A percentile compares a stretch with the other conserved stretches of the same genome.
phyloP scores from a whole-genome alignment of 305 asterid species.

The Rubia balearica region DNA sequence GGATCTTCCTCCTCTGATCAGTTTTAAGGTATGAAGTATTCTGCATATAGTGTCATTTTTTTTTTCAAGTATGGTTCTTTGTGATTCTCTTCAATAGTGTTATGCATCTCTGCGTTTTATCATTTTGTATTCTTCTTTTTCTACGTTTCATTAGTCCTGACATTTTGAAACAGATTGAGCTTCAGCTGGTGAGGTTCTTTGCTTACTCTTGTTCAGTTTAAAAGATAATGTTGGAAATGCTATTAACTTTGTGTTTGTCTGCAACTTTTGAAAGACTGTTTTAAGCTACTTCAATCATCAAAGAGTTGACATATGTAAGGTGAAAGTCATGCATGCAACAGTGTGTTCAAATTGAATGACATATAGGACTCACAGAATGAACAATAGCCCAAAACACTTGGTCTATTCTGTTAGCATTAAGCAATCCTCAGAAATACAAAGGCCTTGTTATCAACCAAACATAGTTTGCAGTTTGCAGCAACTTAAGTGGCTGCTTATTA shows the following conservation, averaged over 20 bases:
- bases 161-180: background rate
- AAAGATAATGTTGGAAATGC: background rate
- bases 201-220: background rate
- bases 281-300: background rate
- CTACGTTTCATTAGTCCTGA: background rate
- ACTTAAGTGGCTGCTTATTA: slow-evolving; percentile 5
- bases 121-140: background rate
- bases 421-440: background rate
- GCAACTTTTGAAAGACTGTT: background rate
- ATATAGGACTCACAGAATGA: background rate
- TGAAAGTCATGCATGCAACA: background rate
- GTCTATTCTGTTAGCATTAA: background rate
- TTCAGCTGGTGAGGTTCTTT: background rate
- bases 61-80: too few relatives aligned
- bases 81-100: too few relatives aligned
- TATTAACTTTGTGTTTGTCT: background rate
- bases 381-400: background rate
- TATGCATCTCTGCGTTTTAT: background rate
- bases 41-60: too few relatives aligned
- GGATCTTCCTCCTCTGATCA: background rate
- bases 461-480: slow-evolving; percentile 4
- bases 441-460: background rate
- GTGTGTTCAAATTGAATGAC: background rate
- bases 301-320: background rate
- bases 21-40: background rate